These are phyloP conservation scores for Euphorbia celastroides DNA, from an alignment of 441 rosid species.

Conservation along the genomic window DNA sequence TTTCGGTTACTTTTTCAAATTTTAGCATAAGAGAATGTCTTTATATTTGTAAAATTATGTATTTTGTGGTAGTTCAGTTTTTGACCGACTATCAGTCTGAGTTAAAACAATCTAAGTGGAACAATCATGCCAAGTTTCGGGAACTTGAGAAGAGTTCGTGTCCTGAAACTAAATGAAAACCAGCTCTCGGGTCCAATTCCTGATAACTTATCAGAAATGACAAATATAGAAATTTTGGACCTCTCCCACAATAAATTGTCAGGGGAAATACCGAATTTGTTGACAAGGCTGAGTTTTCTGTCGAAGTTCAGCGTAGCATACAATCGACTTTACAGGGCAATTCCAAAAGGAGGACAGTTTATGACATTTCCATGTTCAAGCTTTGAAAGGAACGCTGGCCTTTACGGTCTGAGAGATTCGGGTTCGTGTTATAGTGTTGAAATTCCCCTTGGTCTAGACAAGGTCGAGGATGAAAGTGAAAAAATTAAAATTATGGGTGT, in stretches of 20 bases:
- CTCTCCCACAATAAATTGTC: conserved; percentile 15
- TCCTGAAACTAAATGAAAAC: conserved; percentile 44
- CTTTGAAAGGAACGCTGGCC: conserved; percentile 13
- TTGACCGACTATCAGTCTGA: conserved; percentile 58
- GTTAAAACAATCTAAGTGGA: conserved; percentile 51
- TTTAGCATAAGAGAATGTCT: too few species aligned
- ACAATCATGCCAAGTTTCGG: conserved; percentile 66
- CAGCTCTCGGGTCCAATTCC: conserved; percentile 55
- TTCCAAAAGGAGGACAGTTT: conserved; percentile 17
- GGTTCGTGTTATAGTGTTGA: neutral
- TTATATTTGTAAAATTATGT: too few species aligned
- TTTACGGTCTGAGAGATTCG: neutral
- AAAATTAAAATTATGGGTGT: conserved; percentile 3
- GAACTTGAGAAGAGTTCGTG: conserved; percentile 52
- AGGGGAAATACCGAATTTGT: conserved; percentile 8
- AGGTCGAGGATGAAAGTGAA: neutral
- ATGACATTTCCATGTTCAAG: conserved; percentile 23
- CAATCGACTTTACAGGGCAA: conserved; percentile 4
- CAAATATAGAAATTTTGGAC: conserved; percentile 45
- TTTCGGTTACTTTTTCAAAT: too few species aligned
- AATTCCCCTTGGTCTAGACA: neutral
- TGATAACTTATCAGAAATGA: conserved; percentile 48
- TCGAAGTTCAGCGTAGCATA: conserved; percentile 15
- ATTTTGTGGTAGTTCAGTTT: too few species aligned
- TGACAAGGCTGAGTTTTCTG: conserved; percentile 14